Evolutionary conservation across 2,329 filamentous ascomycete genomes (phyloP), one percentile per base, ranked within the genome.

Genomic region (Alternaria viburni): DNA sequence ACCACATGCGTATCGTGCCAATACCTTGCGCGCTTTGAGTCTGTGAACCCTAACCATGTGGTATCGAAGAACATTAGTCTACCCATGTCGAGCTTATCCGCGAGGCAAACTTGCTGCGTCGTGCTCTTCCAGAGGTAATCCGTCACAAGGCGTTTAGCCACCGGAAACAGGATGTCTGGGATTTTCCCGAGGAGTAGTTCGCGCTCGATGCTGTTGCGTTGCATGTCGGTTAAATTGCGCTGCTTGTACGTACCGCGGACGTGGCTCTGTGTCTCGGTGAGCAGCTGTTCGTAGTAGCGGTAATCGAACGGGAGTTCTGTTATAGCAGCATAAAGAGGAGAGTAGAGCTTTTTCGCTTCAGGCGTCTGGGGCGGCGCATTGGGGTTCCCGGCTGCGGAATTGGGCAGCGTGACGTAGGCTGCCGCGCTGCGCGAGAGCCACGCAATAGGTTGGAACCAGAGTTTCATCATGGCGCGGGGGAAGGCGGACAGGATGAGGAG

Each of bases 1-100:
- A 85, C 82, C 23, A 90, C 84, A 73, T 89, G 85, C 28, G 83
- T 81, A n/a, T 85, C 84, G 65, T 86, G 87, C 77, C 90, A 92
- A 10, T 85, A 79, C 67, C 88, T 87, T 5, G 85, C 86, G 17
- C 82, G 81, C 13, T 80, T 79, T 62, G 89, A 87, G 57, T 89
- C 86, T 10, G 86, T 85, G 13, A 93, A 82, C 6, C 91, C 90
- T 11, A 96, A 83, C 75, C 92, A 86, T 52, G 84, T 84, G 59
- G 89, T 92, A 74, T 96, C 88, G 52, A 88, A 87, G 79, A 93
- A 91, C 80, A 91, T 92, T 52, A 97, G 83, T 64, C 86, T 86
- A 10, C 89, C 86, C 26, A 88, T 85, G 68, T 96, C 88, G 11
- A 89, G 85, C 58, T 86, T 83, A 6, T 82, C 82, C 44, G 86